Evolutionary conservation across 495 filamentous ascomycete species (phyloP).

Genomic region (Lophiotrema nucula): DNA sequence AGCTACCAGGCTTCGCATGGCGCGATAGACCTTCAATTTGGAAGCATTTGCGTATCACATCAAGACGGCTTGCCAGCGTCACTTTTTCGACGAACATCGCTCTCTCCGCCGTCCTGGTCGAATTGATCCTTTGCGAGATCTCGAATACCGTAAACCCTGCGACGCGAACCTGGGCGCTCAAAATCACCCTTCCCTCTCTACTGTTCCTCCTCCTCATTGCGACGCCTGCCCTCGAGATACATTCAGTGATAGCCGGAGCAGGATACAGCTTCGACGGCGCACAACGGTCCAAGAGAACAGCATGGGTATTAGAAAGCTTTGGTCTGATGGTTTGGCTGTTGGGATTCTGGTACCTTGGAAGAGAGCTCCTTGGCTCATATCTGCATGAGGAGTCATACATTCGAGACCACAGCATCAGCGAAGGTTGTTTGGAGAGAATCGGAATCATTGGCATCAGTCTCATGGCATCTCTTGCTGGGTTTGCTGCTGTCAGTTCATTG

Average conservation of each 20-base stretch:
- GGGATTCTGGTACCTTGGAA: conserved; percentile 72
- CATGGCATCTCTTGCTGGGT: conserved; percentile 79
- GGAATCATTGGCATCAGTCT: conserved; percentile 77
- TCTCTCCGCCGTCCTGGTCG: conserved; percentile 68
- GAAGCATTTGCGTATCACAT: conserved; percentile 25
- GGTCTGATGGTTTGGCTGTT: conserved; percentile 63
- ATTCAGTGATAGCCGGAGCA: conserved; percentile 59
- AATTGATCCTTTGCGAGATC: conserved; percentile 76
- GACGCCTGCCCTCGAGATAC: conserved; percentile 70
- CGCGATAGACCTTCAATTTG: conserved; percentile 37
- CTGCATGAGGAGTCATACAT: conserved; percentile 37
- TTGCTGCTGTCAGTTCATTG: conserved; percentile 74
- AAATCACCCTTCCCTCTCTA: conserved; percentile 62
- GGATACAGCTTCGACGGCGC: conserved; percentile 55
- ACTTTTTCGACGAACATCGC: conserved; percentile 72
- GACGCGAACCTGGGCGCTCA: conserved; percentile 61
- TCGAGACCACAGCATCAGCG: conserved; percentile 52
- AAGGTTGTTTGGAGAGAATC: conserved; percentile 74
- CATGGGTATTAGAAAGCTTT: conserved; percentile 58
- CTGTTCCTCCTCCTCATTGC: conserved; percentile 64
- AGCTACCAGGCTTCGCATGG: conserved; percentile 42
- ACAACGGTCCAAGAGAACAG: conserved; percentile 49
- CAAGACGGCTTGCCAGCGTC: conserved; percentile 50
- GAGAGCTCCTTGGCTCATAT: conserved; percentile 57
- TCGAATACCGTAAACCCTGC: conserved; percentile 63